Evolutionary conservation across 148 eudicot genomes (phyloP).

Genomic region (Silene latifolia): DNA sequence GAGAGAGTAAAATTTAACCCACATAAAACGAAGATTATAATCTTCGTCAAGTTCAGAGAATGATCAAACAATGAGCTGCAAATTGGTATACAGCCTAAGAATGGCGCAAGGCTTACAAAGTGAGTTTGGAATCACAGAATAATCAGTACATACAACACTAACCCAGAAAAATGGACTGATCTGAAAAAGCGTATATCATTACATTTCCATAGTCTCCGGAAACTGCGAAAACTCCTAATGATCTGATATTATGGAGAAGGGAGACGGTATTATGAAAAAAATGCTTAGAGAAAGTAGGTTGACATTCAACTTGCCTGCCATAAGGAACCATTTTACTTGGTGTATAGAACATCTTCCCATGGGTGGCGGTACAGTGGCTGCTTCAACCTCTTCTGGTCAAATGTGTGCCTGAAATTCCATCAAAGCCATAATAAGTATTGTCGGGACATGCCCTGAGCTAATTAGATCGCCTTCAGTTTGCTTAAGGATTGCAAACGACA

Average conservation of each 20-base stretch:
- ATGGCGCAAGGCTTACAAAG: background rate
- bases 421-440: background rate
- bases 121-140: constrained; percentile 8
- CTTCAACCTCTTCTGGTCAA: constrained; percentile 98
- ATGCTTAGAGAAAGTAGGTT: constrained; percentile 9
- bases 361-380: constrained; percentile 99
- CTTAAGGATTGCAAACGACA: too few species aligned
- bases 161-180: background rate
- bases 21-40: background rate
- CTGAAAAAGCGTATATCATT: background rate
- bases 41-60: background rate
- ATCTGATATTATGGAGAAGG: background rate
- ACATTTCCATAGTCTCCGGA: background rate
- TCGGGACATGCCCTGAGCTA: too few species aligned
- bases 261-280: constrained; percentile 1
- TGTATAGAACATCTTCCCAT: constrained; percentile 99
- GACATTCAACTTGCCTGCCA: background rate
- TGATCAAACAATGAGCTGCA: constrained; percentile 11
- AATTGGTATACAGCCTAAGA: constrained; percentile 10
- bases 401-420: constrained; percentile 73
- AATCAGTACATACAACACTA: constrained; percentile 23
- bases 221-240: constrained; percentile 17
- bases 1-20: too few species aligned
- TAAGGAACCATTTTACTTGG: constrained; percentile 53
- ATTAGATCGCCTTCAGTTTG: too few species aligned